phyloP scores from a whole-genome alignment of 2,329 filamentous ascomycete genomes.

The Penicillium rolfsii region DNA sequence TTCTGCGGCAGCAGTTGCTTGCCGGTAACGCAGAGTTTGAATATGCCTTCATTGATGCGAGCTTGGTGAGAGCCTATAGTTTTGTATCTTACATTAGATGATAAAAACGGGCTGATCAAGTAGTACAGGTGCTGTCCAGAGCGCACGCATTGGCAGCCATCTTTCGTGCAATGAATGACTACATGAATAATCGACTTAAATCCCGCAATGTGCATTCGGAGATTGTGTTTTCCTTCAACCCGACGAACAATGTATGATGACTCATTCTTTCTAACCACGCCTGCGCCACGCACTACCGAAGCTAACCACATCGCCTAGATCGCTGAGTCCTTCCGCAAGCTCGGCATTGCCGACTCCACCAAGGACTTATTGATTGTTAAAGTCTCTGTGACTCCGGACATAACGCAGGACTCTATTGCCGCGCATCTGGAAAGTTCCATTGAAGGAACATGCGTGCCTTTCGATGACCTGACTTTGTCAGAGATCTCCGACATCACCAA shows the following conservation, averaged over 20 bases:
- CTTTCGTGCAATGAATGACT: conserved; percentile 74
- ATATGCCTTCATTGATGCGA: conserved; percentile 91
- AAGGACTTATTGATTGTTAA: conserved; percentile 80
- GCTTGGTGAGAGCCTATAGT: conserved; percentile 56
- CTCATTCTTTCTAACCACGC: background rate
- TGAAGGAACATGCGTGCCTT: conserved; percentile 61
- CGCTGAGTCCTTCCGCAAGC: conserved; percentile 84
- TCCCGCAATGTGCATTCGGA: conserved; percentile 89
- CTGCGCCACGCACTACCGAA: conserved; percentile 26
- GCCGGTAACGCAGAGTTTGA: conserved; percentile 82
- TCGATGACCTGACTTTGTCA: conserved; percentile 67
- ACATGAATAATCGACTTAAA: conserved; percentile 64
- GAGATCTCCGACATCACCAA: conserved; percentile 66
- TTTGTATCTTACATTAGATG: background rate
- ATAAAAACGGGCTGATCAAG: conserved; percentile 17
- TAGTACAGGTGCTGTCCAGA: conserved; percentile 67
- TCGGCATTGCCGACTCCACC: conserved; percentile 75
- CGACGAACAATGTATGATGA: conserved; percentile 73
- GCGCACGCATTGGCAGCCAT: conserved; percentile 74
- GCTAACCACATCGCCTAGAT: conserved; percentile 62
- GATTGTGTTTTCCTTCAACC: conserved; percentile 76
- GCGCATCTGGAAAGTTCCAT: conserved; percentile 66
- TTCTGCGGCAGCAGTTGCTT: conserved; percentile 82
- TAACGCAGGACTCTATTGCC: conserved; percentile 54
- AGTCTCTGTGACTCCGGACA: conserved; percentile 60